Conservation (phyloP, 75 land plant genomes). For the Isoetes taiwanensis region DNA sequence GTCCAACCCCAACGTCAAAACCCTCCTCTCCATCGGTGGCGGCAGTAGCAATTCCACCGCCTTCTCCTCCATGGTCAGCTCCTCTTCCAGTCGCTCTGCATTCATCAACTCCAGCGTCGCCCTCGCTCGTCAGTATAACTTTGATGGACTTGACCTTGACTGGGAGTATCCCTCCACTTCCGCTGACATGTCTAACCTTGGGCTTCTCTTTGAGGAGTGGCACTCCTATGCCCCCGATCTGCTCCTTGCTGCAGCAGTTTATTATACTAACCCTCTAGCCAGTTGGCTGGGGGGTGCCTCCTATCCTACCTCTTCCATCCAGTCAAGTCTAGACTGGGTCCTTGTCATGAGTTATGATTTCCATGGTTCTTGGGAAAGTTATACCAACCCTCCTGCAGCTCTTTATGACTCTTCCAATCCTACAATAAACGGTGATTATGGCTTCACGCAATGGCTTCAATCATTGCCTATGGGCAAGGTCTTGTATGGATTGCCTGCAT, state of each 20-base stretch:
- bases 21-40: not conserved
- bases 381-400: not conserved
- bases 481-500: not conserved
- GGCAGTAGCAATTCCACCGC: not conserved
- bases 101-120: not conserved
- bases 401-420: not conserved
- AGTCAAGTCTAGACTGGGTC: not conserved
- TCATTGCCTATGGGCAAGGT: not conserved
- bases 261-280: not conserved
- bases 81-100: not conserved
- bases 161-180: not conserved
- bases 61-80: not conserved
- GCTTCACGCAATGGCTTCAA: not conserved
- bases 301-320: not conserved
- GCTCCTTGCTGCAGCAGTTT: not conserved
- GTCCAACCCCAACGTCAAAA: not conserved
- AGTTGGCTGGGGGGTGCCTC: not conserved
- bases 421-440: conserved; percentile 4
- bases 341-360: conserved; percentile 5
- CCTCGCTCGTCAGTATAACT: not conserved
- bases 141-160: conserved; percentile 4
- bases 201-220: not conserved
- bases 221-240: not conserved
- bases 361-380: not conserved
- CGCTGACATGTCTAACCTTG: not conserved